phyloP scores from a whole-genome alignment of 306 rosid species.

The cucumber (Cucumis sativus) region Cucumber_9930_V3 NC_026657.2:21152001-21152500 shows the following conservation, averaged over 20 bases:
- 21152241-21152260: conserved; percentile 54
- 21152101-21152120: not conserved
- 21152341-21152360: no score
- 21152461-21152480: no score
- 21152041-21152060: conserved; percentile 71
- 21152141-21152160: no score
- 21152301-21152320: conserved; percentile 42
- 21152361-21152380: no score
- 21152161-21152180: not conserved
- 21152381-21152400: no score
- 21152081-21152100: conserved; percentile 64
- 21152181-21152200: no score
- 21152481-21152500: no score
- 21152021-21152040: conserved; percentile 57
- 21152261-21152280: conserved; percentile 54
- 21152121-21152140: not conserved
- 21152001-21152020: conserved; percentile 47
- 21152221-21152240: conserved; percentile 52
- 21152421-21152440: no score
- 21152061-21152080: conserved; percentile 62
- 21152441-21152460: no score
- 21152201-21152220: conserved; percentile 61
- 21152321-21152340: conserved; percentile 33
- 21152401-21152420: no score
- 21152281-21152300: conserved; percentile 53